Evolutionary conservation across 2,329 filamentous ascomycete genomes (phyloP).

Genomic region (Tolypocladium cylindrosporum): DNA sequence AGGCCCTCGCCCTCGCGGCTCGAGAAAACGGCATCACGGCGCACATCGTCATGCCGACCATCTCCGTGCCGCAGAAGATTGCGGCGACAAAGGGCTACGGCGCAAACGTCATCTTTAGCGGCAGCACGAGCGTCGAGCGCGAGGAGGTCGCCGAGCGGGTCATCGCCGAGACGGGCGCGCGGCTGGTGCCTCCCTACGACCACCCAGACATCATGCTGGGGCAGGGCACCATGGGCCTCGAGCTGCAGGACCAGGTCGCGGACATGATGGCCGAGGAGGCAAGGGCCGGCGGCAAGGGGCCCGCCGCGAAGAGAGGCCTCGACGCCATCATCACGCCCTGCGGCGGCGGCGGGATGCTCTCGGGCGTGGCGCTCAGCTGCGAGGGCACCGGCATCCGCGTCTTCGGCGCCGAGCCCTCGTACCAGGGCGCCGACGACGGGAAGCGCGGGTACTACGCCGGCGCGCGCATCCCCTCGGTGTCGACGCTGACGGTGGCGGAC

Average conservation of each 20-base stretch:
- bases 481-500: constrained; percentile 76
- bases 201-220: constrained; percentile 87
- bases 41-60: constrained; percentile 87
- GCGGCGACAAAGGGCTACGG: constrained; percentile 71
- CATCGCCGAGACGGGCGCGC: constrained; percentile 60
- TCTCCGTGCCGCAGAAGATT: constrained; percentile 78
- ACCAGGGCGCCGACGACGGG: constrained; percentile 77
- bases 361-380: constrained; percentile 69
- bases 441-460: constrained; percentile 58
- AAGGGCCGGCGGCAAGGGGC: constrained; percentile 2
- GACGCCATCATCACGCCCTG: constrained; percentile 73
- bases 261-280: constrained; percentile 33
- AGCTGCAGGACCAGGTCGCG: constrained; percentile 65
- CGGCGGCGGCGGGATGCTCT: constrained; percentile 81
- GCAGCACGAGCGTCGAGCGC: constrained; percentile 69
- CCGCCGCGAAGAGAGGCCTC: constrained; percentile 21
- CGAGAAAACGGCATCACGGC: constrained; percentile 63
- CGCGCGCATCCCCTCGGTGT: constrained; percentile 55
- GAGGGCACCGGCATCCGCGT: constrained; percentile 62
- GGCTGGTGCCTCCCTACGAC: constrained; percentile 82
- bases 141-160: constrained; percentile 67
- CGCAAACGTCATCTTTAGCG: constrained; percentile 70
- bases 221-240: constrained; percentile 81
- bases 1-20: constrained; percentile 82
- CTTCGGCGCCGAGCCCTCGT: constrained; percentile 79